Evolutionary conservation across 805 yeast species (phyloP), one percentile per base, ranked within the genome.

Genomic region (Pichia pseudocactophila): DNA sequence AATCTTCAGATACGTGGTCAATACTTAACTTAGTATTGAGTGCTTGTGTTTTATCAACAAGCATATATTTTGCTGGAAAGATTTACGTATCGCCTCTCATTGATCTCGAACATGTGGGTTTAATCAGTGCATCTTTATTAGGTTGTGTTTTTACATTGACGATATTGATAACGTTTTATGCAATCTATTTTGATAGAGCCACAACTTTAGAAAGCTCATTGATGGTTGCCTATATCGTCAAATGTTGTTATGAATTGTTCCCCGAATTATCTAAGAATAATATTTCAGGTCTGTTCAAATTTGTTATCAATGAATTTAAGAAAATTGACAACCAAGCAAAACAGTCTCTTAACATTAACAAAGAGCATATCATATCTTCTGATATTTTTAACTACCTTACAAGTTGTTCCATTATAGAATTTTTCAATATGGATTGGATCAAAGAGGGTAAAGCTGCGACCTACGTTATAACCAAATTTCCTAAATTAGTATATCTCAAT

Each of bases 121-220:
- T 79, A 35, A 68, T 77, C 34, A 77, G 82, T 32, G 94, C 97
- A 1, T 81, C 96, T 0, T 65, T 92, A 44, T 69, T 92, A 44
- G 97, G 97, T 13, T 84, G 89, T 2, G 78, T 85, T 6, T 69
- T 92, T 47, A 85, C 97, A 0, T 63, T 80, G 39, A 81, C 92
- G 2, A 65, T 77, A 2, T 76, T 85, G 16, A 60, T 92, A 30
- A 87, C 95, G 1, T 59, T 85, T 3, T 87, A 74, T 61, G 98
- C 97, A 2, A 86, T 92, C 28, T 73, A 83, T 17, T 77, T 90
- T 2, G 81, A 82, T 7, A 76, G 74, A 46, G 97, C 97, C 3
- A 80, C 90, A n/a, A 80, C 90, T n/a, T 73, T 89, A 40, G 98
- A 92, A 62, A 75, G 88, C 27, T 82, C 95, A 11, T 64, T 90